Conservation (phyloP, 108 stramenopile genomes). For the Nitzschia sp. region DNA sequence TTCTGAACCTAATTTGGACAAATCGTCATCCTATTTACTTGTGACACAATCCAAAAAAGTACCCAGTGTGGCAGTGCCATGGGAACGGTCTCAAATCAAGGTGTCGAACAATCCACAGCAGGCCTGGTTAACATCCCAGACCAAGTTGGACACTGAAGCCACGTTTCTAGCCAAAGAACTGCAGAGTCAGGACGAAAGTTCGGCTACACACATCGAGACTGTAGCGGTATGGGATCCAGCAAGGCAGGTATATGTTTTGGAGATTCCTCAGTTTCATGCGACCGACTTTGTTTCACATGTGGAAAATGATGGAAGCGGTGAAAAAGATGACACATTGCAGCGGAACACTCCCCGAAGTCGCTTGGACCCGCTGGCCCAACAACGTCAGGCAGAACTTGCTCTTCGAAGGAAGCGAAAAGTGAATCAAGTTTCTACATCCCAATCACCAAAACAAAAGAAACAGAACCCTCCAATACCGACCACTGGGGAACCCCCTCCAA, state of each 20-base stretch:
- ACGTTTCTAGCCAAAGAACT: neutral
- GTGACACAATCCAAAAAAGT: neutral
- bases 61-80: neutral
- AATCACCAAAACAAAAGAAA: no score
- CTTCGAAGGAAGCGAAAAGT: neutral
- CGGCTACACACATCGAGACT: conserved; percentile 4
- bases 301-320: no score
- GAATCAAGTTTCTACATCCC: neutral
- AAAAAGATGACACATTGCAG: neutral
- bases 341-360: neutral
- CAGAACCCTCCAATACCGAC: no score
- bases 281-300: neutral
- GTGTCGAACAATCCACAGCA: neutral
- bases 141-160: neutral
- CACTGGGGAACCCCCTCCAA: no score
- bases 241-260: conserved; percentile 13
- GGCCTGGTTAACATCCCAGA: neutral
- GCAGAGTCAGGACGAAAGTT: neutral
- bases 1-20: no score
- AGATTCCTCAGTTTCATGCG: conserved; percentile 16
- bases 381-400: neutral
- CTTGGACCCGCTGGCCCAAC: neutral
- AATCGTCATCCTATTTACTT: no score
- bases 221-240: conserved; percentile 23
- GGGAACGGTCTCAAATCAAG: neutral